Evolutionary conservation across 768 basidiomycete species (phyloP).

Genomic region (Naematelia aurantialba): DNA sequence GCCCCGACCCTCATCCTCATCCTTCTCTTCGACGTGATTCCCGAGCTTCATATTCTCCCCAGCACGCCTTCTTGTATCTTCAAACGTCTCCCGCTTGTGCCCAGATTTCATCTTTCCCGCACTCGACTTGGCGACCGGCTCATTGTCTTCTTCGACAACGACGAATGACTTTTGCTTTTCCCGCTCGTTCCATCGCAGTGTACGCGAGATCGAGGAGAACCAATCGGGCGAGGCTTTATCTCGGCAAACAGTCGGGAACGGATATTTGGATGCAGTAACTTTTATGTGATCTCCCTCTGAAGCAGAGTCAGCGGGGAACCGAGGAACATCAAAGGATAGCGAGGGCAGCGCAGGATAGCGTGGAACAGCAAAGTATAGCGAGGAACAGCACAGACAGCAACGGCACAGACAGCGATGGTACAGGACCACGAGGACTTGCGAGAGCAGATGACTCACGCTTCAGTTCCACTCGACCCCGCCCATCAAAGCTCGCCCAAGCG

Average conservation of each 20-base stretch:
- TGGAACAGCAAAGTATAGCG: neutral
- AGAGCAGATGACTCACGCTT: constrained; percentile 64
- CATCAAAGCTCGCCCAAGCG: constrained; percentile 98
- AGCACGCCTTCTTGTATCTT: constrained; percentile 16
- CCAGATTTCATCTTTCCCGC: constrained; percentile 5
- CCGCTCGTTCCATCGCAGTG: constrained; percentile 98
- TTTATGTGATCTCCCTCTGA: constrained; percentile 99
- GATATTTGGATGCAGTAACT: constrained; percentile 92
- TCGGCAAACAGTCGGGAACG: constrained; percentile 97
- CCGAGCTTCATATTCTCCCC: constrained; percentile 17
- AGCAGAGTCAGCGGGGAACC: neutral
- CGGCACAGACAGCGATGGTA: neutral
- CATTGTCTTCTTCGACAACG: constrained; percentile 17
- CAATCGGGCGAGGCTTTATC: constrained; percentile 97
- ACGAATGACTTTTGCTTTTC: constrained; percentile 88
- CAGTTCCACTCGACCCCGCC: constrained; percentile 89
- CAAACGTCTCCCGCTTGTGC: neutral
- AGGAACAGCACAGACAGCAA: neutral
- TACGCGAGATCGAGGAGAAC: constrained; percentile 95
- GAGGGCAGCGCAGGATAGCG: neutral
- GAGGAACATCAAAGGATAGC: neutral
- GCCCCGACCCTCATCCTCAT: constrained; percentile 52
- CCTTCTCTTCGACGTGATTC: constrained; percentile 39
- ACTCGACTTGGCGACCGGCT: constrained; percentile 18
- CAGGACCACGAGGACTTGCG: neutral